Evolutionary conservation across 2,329 filamentous ascomycete species (phyloP), one percentile per base, ranked within the genome.

Genomic region (Ceratocystis ficicola): DNA sequence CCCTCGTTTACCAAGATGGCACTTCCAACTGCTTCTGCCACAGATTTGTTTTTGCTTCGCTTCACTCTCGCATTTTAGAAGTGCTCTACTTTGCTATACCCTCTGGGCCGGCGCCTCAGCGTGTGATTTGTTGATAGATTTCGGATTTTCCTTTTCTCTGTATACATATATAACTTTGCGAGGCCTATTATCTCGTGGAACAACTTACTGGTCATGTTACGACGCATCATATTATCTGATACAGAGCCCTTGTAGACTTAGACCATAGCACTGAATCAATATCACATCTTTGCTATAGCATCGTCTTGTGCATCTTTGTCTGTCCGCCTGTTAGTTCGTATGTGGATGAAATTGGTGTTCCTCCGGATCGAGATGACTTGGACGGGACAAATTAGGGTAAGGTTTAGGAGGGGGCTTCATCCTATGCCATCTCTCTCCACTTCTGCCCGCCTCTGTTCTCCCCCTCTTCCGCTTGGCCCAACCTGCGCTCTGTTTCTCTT

Each of bases 1-100:
- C 1, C 36, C 36, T 41, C 36, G 36, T 41, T 41, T 15, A 41
- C 36, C 5, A 41, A 41, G 36, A 41, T 15, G 32, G 2, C 8
- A 10, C 32, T 36, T 8, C 8, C 32, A 2, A 36, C 32, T 3
- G 36, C 36, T 15, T 41, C 36, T 41, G 36, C 36, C 10, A 41
- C 36, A 10, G 36, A 41, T 20, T 63, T 63, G 12, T 46, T 12
- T 36, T 30, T 20, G 36, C 68, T 15, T 74, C 69, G 10, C 68
- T 69, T 28, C 68, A 52, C 64, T 71, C 70, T 36, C 20, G 25
- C 15, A 44, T 44, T 64, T 55, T 30, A 36, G 30, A 36, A 59
- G 25, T 59, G 55, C 55, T 32, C 55, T 59, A 59, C 55, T 59
- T 41, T 20, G 55, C 28, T 36, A 59, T 30, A 32, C 32, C 32